Conservation (phyloP, 2,329 filamentous ascomycete genomes). For the Colletotrichum simmondsii region DNA sequence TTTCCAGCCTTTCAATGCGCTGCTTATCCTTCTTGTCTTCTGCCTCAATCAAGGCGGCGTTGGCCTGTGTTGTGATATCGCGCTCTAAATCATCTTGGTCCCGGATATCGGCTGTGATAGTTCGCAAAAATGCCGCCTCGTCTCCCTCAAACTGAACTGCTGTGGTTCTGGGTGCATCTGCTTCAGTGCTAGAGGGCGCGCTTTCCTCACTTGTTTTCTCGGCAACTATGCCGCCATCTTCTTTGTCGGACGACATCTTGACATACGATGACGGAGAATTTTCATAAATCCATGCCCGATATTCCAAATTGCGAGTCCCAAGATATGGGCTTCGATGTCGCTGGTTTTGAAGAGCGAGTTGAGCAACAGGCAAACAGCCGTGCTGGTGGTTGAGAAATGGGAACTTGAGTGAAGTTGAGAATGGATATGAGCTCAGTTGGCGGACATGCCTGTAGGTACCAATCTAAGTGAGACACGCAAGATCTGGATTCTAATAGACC, state of each 20-base stretch:
- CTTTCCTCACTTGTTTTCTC: not conserved
- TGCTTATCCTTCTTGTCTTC: conserved; percentile 73
- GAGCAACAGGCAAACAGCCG: not conserved
- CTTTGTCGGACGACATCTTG: not conserved
- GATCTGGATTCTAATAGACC: not conserved
- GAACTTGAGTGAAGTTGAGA: too few species aligned
- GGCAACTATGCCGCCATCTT: not conserved
- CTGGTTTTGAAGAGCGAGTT: not conserved
- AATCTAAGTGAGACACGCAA: not conserved
- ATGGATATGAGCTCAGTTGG: not conserved
- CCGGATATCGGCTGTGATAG: conserved; percentile 64
- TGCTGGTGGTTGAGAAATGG: not conserved
- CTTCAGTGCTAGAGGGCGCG: not conserved
- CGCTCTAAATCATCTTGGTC: conserved; percentile 92
- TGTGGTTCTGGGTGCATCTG: not conserved
- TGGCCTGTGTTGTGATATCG: conserved; percentile 78
- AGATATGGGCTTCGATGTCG: not conserved
- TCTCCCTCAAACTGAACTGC: not conserved
- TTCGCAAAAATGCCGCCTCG: conserved; percentile 26
- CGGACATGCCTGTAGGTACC: not conserved
- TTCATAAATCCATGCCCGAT: not conserved
- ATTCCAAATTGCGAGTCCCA: not conserved
- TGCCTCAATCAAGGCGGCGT: conserved; percentile 66
- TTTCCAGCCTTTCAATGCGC: conserved; percentile 68
- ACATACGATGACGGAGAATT: too few species aligned